Evolutionary conservation across 2,329 filamentous ascomycete species (phyloP).

Genomic region (Nemania diffusa): DNA sequence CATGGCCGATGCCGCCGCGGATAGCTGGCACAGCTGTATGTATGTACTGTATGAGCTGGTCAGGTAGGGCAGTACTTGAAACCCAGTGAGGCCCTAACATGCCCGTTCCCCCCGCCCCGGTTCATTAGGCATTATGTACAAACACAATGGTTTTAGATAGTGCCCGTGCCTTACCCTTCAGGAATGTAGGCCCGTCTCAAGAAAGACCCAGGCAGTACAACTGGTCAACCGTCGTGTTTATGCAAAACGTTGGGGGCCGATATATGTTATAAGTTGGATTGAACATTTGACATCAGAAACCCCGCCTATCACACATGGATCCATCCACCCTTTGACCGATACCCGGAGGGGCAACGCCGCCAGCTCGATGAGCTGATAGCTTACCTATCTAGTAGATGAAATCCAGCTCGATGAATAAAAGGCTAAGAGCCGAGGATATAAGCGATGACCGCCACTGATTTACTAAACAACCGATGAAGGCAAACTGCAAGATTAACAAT

Average conservation of each 20-base stretch:
- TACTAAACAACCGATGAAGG: background rate
- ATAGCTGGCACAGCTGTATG: background rate
- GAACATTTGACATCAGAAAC: slow-evolving; percentile 6
- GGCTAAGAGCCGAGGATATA: background rate
- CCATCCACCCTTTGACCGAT: slow-evolving; percentile 4
- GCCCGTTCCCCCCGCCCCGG: background rate
- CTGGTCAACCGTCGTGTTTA: slow-evolving; percentile 29
- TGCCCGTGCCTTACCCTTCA: slow-evolving; percentile 11
- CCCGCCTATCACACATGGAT: slow-evolving; percentile 16
- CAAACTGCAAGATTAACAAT: background rate
- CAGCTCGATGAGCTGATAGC: background rate
- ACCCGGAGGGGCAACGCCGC: slow-evolving; percentile 18
- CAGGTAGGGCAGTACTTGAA: background rate
- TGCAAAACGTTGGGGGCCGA: slow-evolving; percentile 17
- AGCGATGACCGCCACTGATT: background rate
- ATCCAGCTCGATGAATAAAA: background rate
- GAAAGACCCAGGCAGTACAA: slow-evolving; percentile 11
- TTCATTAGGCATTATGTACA: background rate
- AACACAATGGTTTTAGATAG: slow-evolving; percentile 8
- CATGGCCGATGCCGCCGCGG: slow-evolving; percentile 12
- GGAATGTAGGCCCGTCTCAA: slow-evolving; percentile 4
- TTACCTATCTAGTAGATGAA: background rate
- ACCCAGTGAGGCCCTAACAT: background rate
- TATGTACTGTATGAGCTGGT: background rate
- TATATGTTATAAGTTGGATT: slow-evolving; percentile 17